Percentiles rank a stretch among this genome's conserved stretches.
Evolutionary conservation across 768 basidiomycete species (phyloP).

Genomic region (Boletus subparvulus): DNA sequence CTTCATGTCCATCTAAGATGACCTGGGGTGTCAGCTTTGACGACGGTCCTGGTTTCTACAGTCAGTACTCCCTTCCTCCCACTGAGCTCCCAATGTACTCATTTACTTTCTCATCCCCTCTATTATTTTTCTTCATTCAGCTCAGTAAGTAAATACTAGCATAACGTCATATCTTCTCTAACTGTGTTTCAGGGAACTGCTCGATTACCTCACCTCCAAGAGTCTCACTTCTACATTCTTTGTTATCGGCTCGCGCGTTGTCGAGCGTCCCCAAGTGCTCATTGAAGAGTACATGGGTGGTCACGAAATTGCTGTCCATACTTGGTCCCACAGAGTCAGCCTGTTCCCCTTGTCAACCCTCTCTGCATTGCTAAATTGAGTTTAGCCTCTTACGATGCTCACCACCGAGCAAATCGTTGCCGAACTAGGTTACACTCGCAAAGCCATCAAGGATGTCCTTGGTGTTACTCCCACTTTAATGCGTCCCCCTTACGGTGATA

Average conservation of each 20-base stretch:
- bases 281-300: conserved; percentile 78
- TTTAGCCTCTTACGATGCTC: conserved; percentile 61
- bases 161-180: background rate
- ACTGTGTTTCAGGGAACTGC: conserved; percentile 48
- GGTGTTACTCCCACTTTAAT: conserved; percentile 77
- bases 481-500: conserved; percentile 84
- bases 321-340: conserved; percentile 81
- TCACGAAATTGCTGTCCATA: conserved; percentile 82
- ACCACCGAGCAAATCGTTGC: conserved; percentile 87
- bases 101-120: background rate
- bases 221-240: conserved; percentile 85
- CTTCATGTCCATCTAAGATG: conserved; percentile 61
- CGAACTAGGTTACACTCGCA: conserved; percentile 89
- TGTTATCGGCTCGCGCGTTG: conserved; percentile 80
- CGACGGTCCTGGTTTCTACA: conserved; percentile 85
- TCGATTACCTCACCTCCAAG: conserved; percentile 67
- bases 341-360: background rate
- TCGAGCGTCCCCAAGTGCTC: conserved; percentile 74
- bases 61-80: conserved; percentile 42
- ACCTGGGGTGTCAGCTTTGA: conserved; percentile 87
- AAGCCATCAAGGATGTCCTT: conserved; percentile 73
- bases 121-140: conserved; percentile 31
- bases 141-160: conserved; percentile 42
- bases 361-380: conserved; percentile 14
- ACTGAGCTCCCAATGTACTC: background rate